Base-by-base conservation (phyloP, 2,329 filamentous ascomycete genomes). In the Diaporthe caulivora region DNA sequence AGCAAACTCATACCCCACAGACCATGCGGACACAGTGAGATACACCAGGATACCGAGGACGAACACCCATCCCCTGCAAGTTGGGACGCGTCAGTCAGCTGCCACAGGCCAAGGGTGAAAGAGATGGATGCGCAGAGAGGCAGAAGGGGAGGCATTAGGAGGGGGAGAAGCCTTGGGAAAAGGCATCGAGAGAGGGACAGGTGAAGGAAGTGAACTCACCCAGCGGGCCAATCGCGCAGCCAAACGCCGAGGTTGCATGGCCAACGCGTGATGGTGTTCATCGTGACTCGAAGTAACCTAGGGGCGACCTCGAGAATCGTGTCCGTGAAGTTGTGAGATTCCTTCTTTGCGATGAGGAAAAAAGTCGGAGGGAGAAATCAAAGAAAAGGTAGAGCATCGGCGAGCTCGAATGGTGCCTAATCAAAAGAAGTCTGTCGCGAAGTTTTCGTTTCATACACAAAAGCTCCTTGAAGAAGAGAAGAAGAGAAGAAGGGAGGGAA, bases 1-100 rank as follows among this genome's bases (percentile, higher is more conserved):
- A 17, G 60, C 70, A 72, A 72, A 72, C 70, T 58, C 51, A 40
- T 72, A 72, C 58, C 62, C 49, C 37, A 72, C 26, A 21, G 70
- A 67, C 58, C 62, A 72, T 3, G 70, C 18, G 15, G 70, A 72
- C 60, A 57, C 70, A 51, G 64, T 10, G 70, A 72, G 70, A 40
- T 72, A 72, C 44, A 31, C 26, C 49, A 72, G 58, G 62, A 72
- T 9, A 47, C 70, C 60, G 51, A 58, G 60, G 49, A 72, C 26
- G 60, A 72, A 37, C 47, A 68, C 8, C 60, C 51, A 67, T 0
- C 60, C 72, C 8, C 34, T 34, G 34, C 34, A 34, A 9, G 5
- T 34, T 34, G 9, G 34, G 34, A 34, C 34, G 9, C 5, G 34
- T 34, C 34, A 9, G 34, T 34, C 5, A 34, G 34, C 34, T 34